Evolutionary conservation across 2,329 filamentous ascomycete genomes (phyloP), one percentile per base, ranked within the genome.

Genomic region (Gliomastix tumulicola): DNA sequence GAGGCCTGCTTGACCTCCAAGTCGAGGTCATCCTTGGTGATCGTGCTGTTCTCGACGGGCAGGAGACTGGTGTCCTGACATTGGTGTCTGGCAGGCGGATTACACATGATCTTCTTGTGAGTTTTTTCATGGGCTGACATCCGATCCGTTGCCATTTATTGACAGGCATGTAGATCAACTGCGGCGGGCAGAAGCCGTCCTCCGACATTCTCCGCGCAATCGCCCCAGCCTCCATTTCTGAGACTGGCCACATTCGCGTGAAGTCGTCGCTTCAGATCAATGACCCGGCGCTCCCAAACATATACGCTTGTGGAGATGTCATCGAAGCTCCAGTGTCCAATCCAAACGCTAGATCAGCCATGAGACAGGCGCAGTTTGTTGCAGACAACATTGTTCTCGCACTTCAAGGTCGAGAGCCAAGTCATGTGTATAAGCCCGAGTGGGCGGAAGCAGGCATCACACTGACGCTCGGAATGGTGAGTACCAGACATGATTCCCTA

Each of bases 251-350:
- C 39, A 68, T 81, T 44, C 59, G 60, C 2, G 71, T 82, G 18
- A 66, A 68, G 34, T 61, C 68, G 0, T 78, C 71, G 0, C 59
- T 84, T 21, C 78, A 82, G 42, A 59, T 84, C 12, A 48, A 55
- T 7, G 69, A 74, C 44, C 54, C 62, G 3, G 40, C 43, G 0
- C 59, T 69, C 8, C 60, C 66, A 3, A 68, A 76, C 41, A 62
- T 83, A 3, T 84, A 78, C 45, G 73, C 71, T 2, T 69, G 76
- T n/a, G 80, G 80, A 15, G 79, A 84, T 43, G 74, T 84, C 5
- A 69, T 76, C 5, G 71, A 74, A 19, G 68, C 66, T 2, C 41
- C 53, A 10, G 62, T 65, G 1, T 60, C 60, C 0, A 54, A 59
- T 23, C 69, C 69, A 6, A 79, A 79, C 48, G 74, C 69, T 0